A percentile compares a stretch with the other conserved stretches of the same genome.
Evolutionary conservation across 2,329 filamentous ascomycete species (phyloP).

Genomic region (Allantophomopsis lycopodina): DNA sequence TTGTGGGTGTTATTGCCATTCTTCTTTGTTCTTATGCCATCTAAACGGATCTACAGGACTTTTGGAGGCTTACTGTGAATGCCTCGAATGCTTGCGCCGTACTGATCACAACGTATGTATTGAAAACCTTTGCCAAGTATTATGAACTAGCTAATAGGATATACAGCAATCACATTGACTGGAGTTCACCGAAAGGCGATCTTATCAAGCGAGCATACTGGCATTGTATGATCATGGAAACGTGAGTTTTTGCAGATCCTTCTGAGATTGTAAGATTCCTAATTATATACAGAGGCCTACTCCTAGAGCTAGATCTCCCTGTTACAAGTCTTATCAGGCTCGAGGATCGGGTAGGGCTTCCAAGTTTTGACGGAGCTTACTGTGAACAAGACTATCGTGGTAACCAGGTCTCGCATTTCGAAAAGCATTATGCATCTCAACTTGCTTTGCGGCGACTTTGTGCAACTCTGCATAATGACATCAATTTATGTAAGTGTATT

Average conservation of each 20-base stretch:
- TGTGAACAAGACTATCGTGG: slow-evolving; percentile 30
- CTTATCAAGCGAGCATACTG: slow-evolving; percentile 40
- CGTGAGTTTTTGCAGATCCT: slow-evolving; percentile 20
- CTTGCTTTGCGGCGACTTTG: slow-evolving; percentile 40
- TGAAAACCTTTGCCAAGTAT: too few species aligned
- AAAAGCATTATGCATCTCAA: slow-evolving; percentile 45
- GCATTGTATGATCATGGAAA: slow-evolving; percentile 41
- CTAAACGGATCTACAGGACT: slow-evolving; percentile 28
- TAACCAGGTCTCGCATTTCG: slow-evolving; percentile 37
- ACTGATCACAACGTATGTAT: slow-evolving; percentile 34
- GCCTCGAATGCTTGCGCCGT: slow-evolving; percentile 44
- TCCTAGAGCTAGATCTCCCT: slow-evolving; percentile 44
- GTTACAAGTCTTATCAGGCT: slow-evolving; percentile 37
- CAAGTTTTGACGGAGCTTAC: slow-evolving; percentile 33
- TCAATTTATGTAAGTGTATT: slow-evolving; percentile 33
- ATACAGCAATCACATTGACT: slow-evolving; percentile 25
- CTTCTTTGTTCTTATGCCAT: too few species aligned
- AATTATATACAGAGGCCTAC: slow-evolving; percentile 28
- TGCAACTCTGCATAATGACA: slow-evolving; percentile 33
- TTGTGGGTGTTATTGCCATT: slow-evolving; percentile 22
- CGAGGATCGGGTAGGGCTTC: slow-evolving; percentile 38
- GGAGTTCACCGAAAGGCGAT: slow-evolving; percentile 31
- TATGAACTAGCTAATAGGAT: too few species aligned
- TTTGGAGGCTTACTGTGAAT: slow-evolving; percentile 41
- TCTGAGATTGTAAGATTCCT: slow-evolving; percentile 3